Evolutionary conservation across 495 filamentous ascomycete genomes (phyloP).

Genomic region (Hypomontagnella monticulosa): DNA sequence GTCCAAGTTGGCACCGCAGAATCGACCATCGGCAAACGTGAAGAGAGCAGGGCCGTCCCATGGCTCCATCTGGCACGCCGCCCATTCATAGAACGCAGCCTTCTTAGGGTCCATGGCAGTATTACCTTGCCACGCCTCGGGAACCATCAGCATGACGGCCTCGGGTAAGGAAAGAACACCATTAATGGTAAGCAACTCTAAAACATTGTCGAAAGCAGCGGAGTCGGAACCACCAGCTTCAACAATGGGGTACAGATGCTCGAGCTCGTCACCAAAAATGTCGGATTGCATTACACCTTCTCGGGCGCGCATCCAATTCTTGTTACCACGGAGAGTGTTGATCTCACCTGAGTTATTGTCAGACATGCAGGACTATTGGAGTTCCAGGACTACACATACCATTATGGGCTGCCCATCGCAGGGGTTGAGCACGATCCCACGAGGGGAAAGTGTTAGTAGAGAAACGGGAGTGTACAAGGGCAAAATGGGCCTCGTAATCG

Average conservation of each 20-base stretch:
- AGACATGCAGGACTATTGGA: slow-evolving; percentile 38
- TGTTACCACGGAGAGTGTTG: slow-evolving; percentile 97
- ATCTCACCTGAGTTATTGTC: slow-evolving; percentile 75
- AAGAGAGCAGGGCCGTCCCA: slow-evolving; percentile 99
- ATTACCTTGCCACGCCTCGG: slow-evolving; percentile 98
- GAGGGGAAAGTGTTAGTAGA: slow-evolving; percentile 99
- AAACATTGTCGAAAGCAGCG: slow-evolving; percentile 97
- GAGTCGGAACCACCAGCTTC: slow-evolving; percentile 99
- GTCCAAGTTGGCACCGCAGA: slow-evolving; percentile 98
- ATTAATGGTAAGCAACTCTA: slow-evolving; percentile 95
- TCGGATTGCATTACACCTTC: slow-evolving; percentile 96
- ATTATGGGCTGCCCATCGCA: slow-evolving; percentile 98
- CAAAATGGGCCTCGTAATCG: slow-evolving; percentile 98
- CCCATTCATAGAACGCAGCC: slow-evolving; percentile 99
- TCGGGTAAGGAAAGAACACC: slow-evolving; percentile 96
- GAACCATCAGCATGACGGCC: slow-evolving; percentile 99
- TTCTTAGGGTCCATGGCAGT: slow-evolving; percentile 91
- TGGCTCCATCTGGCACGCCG: slow-evolving; percentile 98
- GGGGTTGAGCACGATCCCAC: slow-evolving; percentile 97
- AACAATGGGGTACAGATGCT: slow-evolving; percentile 91
- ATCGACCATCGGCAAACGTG: slow-evolving; percentile 96
- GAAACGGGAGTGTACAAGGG: slow-evolving; percentile 97
- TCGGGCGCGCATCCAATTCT: slow-evolving; percentile 99
- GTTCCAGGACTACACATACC: slow-evolving; percentile 62
- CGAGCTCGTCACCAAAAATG: slow-evolving; percentile 92